These are phyloP conservation scores for Penicillium expansum DNA, from an alignment of 2,329 filamentous ascomycete species.

Conservation along the genomic window DNA sequence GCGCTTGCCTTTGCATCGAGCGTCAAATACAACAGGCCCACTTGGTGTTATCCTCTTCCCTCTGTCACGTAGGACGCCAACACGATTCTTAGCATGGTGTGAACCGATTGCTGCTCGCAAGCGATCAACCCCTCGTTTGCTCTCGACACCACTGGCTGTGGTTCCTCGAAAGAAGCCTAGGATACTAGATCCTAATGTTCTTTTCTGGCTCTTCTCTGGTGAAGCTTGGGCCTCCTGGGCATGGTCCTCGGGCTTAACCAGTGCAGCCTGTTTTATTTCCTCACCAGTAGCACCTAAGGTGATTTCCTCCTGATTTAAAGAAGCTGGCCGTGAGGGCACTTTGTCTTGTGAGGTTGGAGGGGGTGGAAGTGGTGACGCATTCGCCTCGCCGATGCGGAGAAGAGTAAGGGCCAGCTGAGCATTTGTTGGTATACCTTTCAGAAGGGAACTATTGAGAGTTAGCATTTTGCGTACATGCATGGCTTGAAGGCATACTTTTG, in stretches of 20 bases:
- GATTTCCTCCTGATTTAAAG: conserved; percentile 53
- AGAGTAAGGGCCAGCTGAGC: conserved; percentile 79
- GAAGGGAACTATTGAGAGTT: conserved; percentile 55
- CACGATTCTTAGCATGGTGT: conserved; percentile 63
- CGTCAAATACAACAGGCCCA: conserved; percentile 72
- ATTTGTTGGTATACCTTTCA: conserved; percentile 82
- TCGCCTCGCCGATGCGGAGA: conserved; percentile 75
- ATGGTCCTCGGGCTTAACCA: conserved; percentile 50
- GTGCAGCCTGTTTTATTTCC: conserved; percentile 65
- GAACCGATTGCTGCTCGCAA: conserved; percentile 63
- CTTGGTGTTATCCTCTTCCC: conserved; percentile 42
- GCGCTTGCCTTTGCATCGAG: conserved; percentile 65
- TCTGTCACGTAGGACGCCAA: conserved; percentile 63
- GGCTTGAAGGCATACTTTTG: conserved; percentile 50
- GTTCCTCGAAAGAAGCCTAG: conserved; percentile 67
- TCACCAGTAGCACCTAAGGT: conserved; percentile 60
- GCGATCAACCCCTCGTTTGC: conserved; percentile 68
- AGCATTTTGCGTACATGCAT: conserved; percentile 4
- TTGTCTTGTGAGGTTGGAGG: conserved; percentile 48
- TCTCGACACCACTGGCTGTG: conserved; percentile 69
- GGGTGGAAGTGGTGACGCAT: conserved; percentile 72
- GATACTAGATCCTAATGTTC: conserved; percentile 48
- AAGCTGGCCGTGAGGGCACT: conserved; percentile 51
- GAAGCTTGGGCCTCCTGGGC: background rate
- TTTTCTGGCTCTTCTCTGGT: conserved; percentile 16